Base-by-base conservation (phyloP, 352 stramenopile species). In the Pythium grandisporangium region DNA sequence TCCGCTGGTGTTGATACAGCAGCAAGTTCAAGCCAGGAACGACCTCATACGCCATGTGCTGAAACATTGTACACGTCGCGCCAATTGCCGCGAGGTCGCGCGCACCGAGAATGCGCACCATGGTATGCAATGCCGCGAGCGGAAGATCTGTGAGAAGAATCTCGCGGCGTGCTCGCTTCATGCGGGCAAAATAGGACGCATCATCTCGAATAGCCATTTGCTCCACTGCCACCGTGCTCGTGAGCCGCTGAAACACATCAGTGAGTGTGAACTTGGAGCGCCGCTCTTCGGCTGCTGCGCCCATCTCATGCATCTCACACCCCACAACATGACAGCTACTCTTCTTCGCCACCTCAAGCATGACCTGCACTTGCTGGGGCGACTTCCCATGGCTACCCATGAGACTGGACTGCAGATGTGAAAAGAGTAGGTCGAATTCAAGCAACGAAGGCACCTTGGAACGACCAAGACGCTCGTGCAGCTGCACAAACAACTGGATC, bases 1-100 rank as follows among this genome's bases (percentile, higher is more conserved):
- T 69, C 11, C 63, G 60, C 27, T 93, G 80, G 51, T 93, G 80
- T 21, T 67, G 70, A 40, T 77, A 93, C 4, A 93, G 58, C 11
- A 74, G 49, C 22, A 93, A 53, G 24, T 84, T 72, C 6, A 93
- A 50, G 3, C 77, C 74, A 16, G 76, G 80, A 8, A 87, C 80
- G 30, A 87, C 76, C 53, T 90, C 80, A 50, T 93, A 93, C 30
- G 80, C 55, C 42, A 93, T 53, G 42, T 90, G 66, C 58, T 88
- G 76, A 21, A 90, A 88, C 44, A 83, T 48, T 5, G 71, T 79
- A 53, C 73, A 89, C 3, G 85, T 72, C 3, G 51, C 51, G 27
- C 73, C 81, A 10, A 87, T 42, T 6, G 61, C 57, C 4, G 76
- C 72, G 20, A 93, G 45, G 10, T 84, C 69, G 5, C 66, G 59